Conservation (phyloP, 305 asterid species). For the Solanum hybrid region DNA sequence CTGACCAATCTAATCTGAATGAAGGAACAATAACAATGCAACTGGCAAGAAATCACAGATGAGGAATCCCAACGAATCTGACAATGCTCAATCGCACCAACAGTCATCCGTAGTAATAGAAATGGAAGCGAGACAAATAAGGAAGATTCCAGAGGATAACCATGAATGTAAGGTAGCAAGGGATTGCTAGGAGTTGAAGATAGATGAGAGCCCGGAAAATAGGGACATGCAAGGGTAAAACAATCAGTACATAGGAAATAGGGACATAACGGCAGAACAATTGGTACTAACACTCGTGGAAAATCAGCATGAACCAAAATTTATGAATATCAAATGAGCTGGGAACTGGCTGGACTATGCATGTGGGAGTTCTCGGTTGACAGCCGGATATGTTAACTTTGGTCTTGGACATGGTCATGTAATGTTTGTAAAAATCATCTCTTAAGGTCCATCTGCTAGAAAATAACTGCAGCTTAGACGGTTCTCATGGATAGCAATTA, state of each 20-base stretch:
- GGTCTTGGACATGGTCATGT: not conserved
- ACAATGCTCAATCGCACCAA: not conserved
- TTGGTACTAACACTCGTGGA: not conserved
- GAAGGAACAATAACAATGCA: not conserved
- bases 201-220: not conserved
- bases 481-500: not conserved
- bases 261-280: not conserved
- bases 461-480: not conserved
- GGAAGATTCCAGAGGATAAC: not conserved
- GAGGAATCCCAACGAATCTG: not conserved
- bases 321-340: not conserved
- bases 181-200: not conserved
- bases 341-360: not conserved
- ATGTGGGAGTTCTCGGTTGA: not conserved
- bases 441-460: not conserved
- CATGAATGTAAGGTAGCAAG: not conserved
- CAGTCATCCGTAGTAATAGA: not conserved
- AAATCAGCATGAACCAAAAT: not conserved
- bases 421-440: not conserved
- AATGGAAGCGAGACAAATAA: not conserved
- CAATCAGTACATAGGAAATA: not conserved
- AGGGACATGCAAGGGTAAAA: not conserved
- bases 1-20: not conserved
- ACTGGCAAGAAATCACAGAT: not conserved
- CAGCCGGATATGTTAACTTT: not conserved